These are phyloP conservation scores for Pontederia crassipes DNA, from an alignment of 176 grass and related monocot genomes.

Conservation along the genomic window DNA sequence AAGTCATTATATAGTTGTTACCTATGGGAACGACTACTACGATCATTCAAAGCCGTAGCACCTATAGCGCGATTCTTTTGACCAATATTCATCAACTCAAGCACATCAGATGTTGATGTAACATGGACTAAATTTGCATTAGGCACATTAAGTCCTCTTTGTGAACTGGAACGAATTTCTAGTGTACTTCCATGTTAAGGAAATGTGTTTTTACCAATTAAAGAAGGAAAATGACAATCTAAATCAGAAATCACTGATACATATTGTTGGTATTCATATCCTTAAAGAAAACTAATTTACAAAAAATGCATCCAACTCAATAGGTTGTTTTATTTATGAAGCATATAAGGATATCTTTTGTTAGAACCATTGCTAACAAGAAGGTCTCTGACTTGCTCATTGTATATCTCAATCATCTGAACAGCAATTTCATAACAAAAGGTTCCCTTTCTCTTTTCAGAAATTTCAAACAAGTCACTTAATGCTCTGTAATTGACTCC, in stretches of 20 bases:
- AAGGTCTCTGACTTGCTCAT: slow-evolving; percentile 97
- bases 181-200: slow-evolving; percentile 70
- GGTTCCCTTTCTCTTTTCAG: slow-evolving; percentile 71
- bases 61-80: slow-evolving; percentile 86
- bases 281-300: background rate
- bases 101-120: slow-evolving; percentile 66
- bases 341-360: slow-evolving; percentile 87
- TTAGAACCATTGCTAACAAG: slow-evolving; percentile 74
- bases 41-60: slow-evolving; percentile 86
- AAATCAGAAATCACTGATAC: background rate
- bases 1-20: slow-evolving; percentile 15
- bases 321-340: background rate
- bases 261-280: too few species aligned
- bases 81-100: slow-evolving; percentile 90
- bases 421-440: slow-evolving; percentile 91
- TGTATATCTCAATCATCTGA: slow-evolving; percentile 99
- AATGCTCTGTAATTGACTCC: slow-evolving; percentile 95
- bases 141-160: slow-evolving; percentile 93
- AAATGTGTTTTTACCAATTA: slow-evolving; percentile 20
- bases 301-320: background rate
- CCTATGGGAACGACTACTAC: slow-evolving; percentile 99
- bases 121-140: slow-evolving; percentile 80
- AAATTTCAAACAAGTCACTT: slow-evolving; percentile 77
- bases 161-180: slow-evolving; percentile 91
- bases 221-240: background rate